Percentiles rank a stretch among this genome's conserved stretches.
phyloP scores from a whole-genome alignment of 805 yeast species.

The Peterozyma toletana region DNA sequence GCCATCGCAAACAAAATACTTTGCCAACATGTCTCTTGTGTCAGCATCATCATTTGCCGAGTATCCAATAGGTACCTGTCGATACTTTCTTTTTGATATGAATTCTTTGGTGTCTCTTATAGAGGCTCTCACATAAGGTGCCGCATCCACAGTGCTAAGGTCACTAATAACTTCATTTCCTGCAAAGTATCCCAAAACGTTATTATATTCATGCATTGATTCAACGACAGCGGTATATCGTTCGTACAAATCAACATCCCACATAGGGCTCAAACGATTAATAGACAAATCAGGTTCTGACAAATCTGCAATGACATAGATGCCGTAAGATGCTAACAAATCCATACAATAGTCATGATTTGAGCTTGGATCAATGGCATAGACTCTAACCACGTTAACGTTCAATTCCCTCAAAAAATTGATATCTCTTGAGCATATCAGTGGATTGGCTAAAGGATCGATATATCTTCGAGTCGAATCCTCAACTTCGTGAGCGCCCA shows the following conservation, averaged over 20 bases:
- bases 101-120: slow-evolving; percentile 35
- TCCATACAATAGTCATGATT: slow-evolving; percentile 32
- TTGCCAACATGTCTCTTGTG: slow-evolving; percentile 33
- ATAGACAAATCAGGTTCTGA: slow-evolving; percentile 30
- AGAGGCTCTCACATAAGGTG: slow-evolving; percentile 41
- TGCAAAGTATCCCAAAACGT: slow-evolving; percentile 30
- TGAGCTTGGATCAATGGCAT: slow-evolving; percentile 29
- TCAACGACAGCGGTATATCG: slow-evolving; percentile 37
- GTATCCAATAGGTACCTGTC: slow-evolving; percentile 37
- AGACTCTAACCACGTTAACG: slow-evolving; percentile 30
- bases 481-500: slow-evolving; percentile 10
- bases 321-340: slow-evolving; percentile 31
- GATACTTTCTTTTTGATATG: slow-evolving; percentile 26
- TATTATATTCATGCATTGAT: slow-evolving; percentile 28
- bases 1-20: slow-evolving; percentile 37
- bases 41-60: slow-evolving; percentile 38
- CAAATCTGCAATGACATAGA: slow-evolving; percentile 39
- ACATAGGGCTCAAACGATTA: slow-evolving; percentile 23
- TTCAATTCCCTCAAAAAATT: slow-evolving; percentile 23
- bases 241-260: slow-evolving; percentile 28
- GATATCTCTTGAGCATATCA: slow-evolving; percentile 28
- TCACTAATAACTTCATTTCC: slow-evolving; percentile 34
- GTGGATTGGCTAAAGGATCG: slow-evolving; percentile 27
- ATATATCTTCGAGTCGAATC: slow-evolving; percentile 15
- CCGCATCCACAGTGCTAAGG: slow-evolving; percentile 32